Percentiles rank a stretch among this genome's conserved stretches.
Conservation (phyloP, 2,329 filamentous ascomycete genomes). For the Blastomyces gilchristii region DNA sequence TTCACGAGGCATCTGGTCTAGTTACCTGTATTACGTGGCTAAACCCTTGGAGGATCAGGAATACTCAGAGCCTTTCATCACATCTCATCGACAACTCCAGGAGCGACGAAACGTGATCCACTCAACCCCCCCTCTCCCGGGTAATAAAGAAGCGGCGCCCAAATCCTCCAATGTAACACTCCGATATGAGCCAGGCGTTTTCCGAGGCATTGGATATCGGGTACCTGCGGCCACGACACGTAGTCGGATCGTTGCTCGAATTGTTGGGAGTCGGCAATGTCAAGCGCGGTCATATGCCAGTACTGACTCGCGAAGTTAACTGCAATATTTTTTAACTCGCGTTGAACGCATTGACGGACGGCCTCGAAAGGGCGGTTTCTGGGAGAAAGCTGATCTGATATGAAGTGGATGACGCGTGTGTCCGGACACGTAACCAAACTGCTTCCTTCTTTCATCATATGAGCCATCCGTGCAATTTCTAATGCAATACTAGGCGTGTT, state of each 20-base stretch:
- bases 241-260: conserved; percentile 17
- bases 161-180: conserved; percentile 82
- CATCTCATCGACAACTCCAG: background rate
- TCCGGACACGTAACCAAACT: conserved; percentile 21
- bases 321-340: conserved; percentile 26
- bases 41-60: background rate
- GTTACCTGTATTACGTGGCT: background rate
- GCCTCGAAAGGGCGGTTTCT: conserved; percentile 27
- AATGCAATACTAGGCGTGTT: conserved; percentile 32
- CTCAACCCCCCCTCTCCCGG: conserved; percentile 4
- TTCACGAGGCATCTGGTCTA: background rate
- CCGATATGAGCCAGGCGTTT: conserved; percentile 72
- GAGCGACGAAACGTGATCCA: background rate
- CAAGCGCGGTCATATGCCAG: conserved; percentile 32
- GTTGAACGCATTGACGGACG: conserved; percentile 19
- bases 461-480: conserved; percentile 32
- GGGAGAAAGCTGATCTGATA: conserved; percentile 25
- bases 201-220: conserved; percentile 44
- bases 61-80: background rate
- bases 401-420: conserved; percentile 26
- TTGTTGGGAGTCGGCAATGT: conserved; percentile 36
- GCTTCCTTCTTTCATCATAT: conserved; percentile 8
- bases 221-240: conserved; percentile 8
- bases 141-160: conserved; percentile 64
- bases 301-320: conserved; percentile 28